phyloP scores from a whole-genome alignment of 1,284 basidiomycete genomes.

The Hypsizygus ulmarius region DNA sequence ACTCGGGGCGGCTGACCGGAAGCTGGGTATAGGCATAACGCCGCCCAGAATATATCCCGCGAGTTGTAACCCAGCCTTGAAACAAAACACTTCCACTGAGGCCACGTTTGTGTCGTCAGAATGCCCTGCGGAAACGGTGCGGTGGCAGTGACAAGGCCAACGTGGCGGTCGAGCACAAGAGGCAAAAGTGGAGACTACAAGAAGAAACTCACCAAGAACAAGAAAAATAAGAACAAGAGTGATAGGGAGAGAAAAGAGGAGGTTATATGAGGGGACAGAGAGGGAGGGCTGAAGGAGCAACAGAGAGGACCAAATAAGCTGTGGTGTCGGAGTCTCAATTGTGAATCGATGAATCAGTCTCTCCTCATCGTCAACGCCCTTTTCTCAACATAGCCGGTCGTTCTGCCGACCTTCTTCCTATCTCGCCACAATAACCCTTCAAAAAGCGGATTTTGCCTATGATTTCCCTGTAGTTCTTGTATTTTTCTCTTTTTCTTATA shows the following conservation, averaged over 20 bases:
- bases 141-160: conserved; percentile 17
- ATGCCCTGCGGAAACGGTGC: conserved; percentile 22
- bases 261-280: conserved; percentile 13
- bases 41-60: conserved; percentile 6
- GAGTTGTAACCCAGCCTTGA: neutral
- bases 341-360: conserved; percentile 24
- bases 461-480: neutral
- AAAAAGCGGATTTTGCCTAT: too few species aligned
- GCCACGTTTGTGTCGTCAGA: conserved; percentile 27
- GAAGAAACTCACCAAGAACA: conserved; percentile 19
- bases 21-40: conserved; percentile 4
- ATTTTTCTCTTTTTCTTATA: neutral
- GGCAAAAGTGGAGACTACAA: conserved; percentile 4
- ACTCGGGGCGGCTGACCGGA: conserved; percentile 25
- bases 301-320: conserved; percentile 27
- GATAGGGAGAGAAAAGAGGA: conserved; percentile 19
- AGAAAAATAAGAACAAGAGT: conserved; percentile 18
- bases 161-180: conserved; percentile 4
- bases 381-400: neutral
- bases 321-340: conserved; percentile 39
- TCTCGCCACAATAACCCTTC: too few species aligned
- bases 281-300: conserved; percentile 27
- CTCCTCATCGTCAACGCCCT: neutral
- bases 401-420: neutral
- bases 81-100: conserved; percentile 10